Evolutionary conservation across 345 rosid genomes (phyloP).

Genomic region (Passiflora organensis): DNA sequence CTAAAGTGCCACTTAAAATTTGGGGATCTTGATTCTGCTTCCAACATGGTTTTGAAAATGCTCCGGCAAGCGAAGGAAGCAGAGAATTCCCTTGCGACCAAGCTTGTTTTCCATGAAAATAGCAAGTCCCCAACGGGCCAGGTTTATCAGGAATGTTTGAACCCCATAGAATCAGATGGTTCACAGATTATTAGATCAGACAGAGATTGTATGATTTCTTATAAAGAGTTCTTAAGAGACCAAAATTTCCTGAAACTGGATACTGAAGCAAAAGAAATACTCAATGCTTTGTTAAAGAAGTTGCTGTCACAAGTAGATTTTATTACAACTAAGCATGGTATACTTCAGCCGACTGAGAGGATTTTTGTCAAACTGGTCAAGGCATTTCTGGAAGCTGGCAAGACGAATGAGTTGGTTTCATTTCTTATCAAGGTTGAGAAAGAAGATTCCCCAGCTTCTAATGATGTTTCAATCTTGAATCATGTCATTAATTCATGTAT

Average conservation of each 20-base stretch:
- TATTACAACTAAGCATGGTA: slow-evolving; percentile 62
- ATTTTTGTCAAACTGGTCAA: slow-evolving; percentile 63
- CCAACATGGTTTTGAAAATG: slow-evolving; percentile 85
- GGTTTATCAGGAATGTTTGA: slow-evolving; percentile 21
- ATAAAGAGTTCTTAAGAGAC: slow-evolving; percentile 55
- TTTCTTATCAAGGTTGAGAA: slow-evolving; percentile 72
- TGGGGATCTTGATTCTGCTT: slow-evolving; percentile 78
- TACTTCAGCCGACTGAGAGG: slow-evolving; percentile 76
- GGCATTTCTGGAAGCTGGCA: slow-evolving; percentile 74
- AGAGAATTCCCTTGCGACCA: slow-evolving; percentile 59
- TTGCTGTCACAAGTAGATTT: slow-evolving; percentile 54
- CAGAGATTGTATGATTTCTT: slow-evolving; percentile 27
- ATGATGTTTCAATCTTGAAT: slow-evolving; percentile 59
- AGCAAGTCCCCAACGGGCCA: slow-evolving; percentile 18
- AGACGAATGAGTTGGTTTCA: slow-evolving; percentile 61
- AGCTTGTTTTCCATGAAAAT: slow-evolving; percentile 23
- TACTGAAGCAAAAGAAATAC: slow-evolving; percentile 56
- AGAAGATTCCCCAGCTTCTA: slow-evolving; percentile 60
- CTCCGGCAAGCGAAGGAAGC: slow-evolving; percentile 74
- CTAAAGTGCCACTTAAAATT: slow-evolving; percentile 75
- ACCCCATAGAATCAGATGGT: slow-evolving; percentile 17
- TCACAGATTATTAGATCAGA: slow-evolving; percentile 9
- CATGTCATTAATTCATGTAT: slow-evolving; percentile 74
- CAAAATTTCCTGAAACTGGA: slow-evolving; percentile 48
- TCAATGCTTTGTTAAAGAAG: slow-evolving; percentile 44